phyloP scores from a whole-genome alignment of 768 basidiomycete genomes.

The Boletus barrowsii region DNA sequence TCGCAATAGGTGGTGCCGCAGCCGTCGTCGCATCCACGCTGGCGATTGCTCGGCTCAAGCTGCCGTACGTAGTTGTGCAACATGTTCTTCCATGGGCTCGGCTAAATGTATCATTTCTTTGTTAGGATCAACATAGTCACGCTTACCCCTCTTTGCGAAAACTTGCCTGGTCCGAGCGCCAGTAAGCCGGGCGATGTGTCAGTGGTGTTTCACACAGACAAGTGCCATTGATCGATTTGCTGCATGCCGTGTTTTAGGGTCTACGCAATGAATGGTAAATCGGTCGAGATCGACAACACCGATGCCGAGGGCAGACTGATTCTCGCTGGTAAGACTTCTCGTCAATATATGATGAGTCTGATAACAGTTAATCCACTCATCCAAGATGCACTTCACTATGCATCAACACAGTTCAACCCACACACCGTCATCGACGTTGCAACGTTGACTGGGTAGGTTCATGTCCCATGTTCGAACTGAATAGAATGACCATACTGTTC shows the following conservation, averaged over 20 bases:
- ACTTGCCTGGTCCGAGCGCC: conserved; percentile 70
- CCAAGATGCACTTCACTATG: conserved; percentile 80
- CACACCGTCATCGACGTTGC: conserved; percentile 86
- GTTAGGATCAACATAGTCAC: conserved; percentile 71
- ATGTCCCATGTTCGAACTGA: not conserved
- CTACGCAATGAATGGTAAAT: conserved; percentile 87
- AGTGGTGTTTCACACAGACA: conserved; percentile 18
- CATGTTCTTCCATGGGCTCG: not conserved
- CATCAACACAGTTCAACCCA: conserved; percentile 71
- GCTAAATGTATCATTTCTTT: not conserved
- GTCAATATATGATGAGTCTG: not conserved
- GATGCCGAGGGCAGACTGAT: conserved; percentile 81
- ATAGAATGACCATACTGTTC: not conserved
- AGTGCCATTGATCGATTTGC: not conserved
- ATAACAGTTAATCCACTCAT: not conserved
- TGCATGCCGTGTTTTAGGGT: conserved; percentile 40
- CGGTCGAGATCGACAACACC: conserved; percentile 84
- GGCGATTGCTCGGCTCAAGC: conserved; percentile 74
- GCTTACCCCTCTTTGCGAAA: conserved; percentile 75
- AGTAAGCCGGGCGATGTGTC: conserved; percentile 84
- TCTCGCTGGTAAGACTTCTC: conserved; percentile 52
- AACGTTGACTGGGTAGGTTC: conserved; percentile 71
- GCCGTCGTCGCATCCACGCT: conserved; percentile 68
- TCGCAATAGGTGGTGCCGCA: conserved; percentile 65
- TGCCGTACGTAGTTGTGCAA: conserved; percentile 56